These are phyloP conservation scores for Chaetoceros tenuissimus DNA, from an alignment of 108 stramenopile genomes.

Conservation along the genomic window DNA sequence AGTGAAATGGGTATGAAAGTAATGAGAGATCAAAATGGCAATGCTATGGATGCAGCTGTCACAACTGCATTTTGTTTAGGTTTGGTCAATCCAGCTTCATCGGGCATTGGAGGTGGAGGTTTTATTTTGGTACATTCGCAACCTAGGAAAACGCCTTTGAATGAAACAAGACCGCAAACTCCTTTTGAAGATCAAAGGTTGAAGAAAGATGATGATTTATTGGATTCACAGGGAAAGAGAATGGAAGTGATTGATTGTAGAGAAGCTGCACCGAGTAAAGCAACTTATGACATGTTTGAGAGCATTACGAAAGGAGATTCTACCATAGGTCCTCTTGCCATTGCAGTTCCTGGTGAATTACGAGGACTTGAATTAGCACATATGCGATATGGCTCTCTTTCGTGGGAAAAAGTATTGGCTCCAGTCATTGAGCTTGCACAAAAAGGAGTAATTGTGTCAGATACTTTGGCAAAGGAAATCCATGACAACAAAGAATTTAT, in stretches of 20 bases:
- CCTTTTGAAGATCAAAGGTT: slow-evolving; percentile 35
- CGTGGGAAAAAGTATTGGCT: slow-evolving; percentile 51
- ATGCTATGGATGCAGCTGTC: slow-evolving; percentile 80
- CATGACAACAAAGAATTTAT: slow-evolving; percentile 6
- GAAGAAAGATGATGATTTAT: not conserved
- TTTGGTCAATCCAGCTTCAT: slow-evolving; percentile 65
- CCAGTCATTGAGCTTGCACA: slow-evolving; percentile 54
- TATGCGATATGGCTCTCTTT: slow-evolving; percentile 40
- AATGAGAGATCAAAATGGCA: slow-evolving; percentile 35
- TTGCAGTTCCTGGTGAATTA: slow-evolving; percentile 72
- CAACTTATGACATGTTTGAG: slow-evolving; percentile 48
- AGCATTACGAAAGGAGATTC: slow-evolving; percentile 23
- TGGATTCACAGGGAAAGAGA: slow-evolving; percentile 9
- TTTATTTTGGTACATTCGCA: slow-evolving; percentile 64
- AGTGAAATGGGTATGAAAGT: slow-evolving; percentile 39
- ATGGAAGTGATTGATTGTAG: slow-evolving; percentile 75
- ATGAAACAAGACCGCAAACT: slow-evolving; percentile 1
- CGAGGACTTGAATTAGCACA: slow-evolving; percentile 68
- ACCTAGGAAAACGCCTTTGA: not conserved
- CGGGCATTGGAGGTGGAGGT: slow-evolving; percentile 75
- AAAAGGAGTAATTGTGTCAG: slow-evolving; percentile 35
- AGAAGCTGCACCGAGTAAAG: slow-evolving; percentile 51
- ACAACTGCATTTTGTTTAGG: slow-evolving; percentile 67
- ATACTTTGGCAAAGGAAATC: slow-evolving; percentile 38
- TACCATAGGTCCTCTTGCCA: slow-evolving; percentile 44